Percentiles rank a stretch among this genome's conserved stretches.
Conservation (phyloP, 1,284 basidiomycete species). For the Golubevia pallescens region DNA sequence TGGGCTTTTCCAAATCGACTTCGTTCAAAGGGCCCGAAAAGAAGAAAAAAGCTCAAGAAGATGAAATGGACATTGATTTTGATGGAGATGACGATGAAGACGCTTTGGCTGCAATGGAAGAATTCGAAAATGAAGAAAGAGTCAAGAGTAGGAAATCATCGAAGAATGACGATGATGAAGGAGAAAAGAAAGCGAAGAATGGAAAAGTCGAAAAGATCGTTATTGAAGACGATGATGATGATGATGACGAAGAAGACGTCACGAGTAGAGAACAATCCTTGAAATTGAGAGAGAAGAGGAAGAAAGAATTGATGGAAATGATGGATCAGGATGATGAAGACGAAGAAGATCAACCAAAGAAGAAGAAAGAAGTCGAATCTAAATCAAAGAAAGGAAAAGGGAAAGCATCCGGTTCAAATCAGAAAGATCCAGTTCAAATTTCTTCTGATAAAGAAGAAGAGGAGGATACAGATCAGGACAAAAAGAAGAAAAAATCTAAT, state of each 20-base stretch:
- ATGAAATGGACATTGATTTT: not conserved
- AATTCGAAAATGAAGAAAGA: not conserved
- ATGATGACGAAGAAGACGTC: slow-evolving; percentile 27
- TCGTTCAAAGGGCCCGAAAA: not conserved
- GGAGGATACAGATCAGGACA: not conserved
- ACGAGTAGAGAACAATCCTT: not conserved
- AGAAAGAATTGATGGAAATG: not conserved
- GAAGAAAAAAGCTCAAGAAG: not conserved
- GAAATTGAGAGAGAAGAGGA: not conserved
- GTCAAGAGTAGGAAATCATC: slow-evolving; percentile 15
- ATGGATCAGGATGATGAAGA: not conserved
- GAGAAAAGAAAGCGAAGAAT: not conserved
- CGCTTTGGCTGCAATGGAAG: not conserved
- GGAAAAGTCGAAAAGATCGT: slow-evolving; percentile 12
- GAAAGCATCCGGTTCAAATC: slow-evolving; percentile 4
- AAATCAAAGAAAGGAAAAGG: slow-evolving; percentile 2
- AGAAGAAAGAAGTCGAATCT: slow-evolving; percentile 5
- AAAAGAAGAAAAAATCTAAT: not conserved
- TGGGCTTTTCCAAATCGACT: not conserved
- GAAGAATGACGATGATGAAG: not conserved
- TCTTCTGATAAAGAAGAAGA: not conserved
- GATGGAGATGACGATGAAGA: not conserved
- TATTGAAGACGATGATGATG: slow-evolving; percentile 20
- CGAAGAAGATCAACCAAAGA: slow-evolving; percentile 23
- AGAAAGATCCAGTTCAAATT: not conserved